A percentile compares a stretch with the other conserved stretches of the same genome.
These are phyloP conservation scores for Pythium utonaiense DNA, from an alignment of 352 stramenopile species.

Conservation along the genomic window DNA sequence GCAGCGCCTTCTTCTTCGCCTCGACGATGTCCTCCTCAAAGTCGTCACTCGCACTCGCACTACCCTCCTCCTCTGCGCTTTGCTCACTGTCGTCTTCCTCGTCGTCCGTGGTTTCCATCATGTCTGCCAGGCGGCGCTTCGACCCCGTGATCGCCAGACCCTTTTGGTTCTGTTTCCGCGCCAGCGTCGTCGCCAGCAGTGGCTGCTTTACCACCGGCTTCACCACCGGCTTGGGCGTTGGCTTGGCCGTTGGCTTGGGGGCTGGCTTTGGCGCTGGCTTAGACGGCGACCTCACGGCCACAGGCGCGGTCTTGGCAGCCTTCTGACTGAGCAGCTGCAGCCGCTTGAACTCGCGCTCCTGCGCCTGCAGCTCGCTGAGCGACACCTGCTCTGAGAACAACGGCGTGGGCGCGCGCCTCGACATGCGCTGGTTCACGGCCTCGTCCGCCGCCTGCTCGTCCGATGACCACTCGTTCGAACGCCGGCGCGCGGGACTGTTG, in stretches of 20 bases:
- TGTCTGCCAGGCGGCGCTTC: slow-evolving; percentile 8
- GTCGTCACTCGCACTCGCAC: slow-evolving; percentile 24
- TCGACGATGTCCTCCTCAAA: slow-evolving; percentile 28
- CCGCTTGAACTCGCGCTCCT: slow-evolving; percentile 34
- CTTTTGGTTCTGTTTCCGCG: slow-evolving; percentile 10
- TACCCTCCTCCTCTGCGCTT: neutral
- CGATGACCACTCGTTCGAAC: neutral
- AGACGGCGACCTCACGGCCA: slow-evolving; percentile 1
- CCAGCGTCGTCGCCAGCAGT: slow-evolving; percentile 19
- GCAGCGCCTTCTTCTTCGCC: slow-evolving; percentile 17
- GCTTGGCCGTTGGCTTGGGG: neutral
- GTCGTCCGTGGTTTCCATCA: slow-evolving; percentile 3
- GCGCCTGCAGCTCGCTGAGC: slow-evolving; percentile 60
- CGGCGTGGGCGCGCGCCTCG: neutral
- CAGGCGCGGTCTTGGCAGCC: neutral
- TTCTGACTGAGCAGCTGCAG: slow-evolving; percentile 11
- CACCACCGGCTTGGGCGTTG: neutral
- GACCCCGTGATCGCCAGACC: neutral
- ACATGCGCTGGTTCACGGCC: slow-evolving; percentile 4
- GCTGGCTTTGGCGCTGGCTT: neutral
- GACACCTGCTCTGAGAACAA: slow-evolving; percentile 34
- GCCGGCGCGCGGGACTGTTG: neutral
- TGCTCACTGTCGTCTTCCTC: slow-evolving; percentile 12
- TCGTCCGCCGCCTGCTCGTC: slow-evolving; percentile 8
- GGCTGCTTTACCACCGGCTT: neutral